phyloP scores from a whole-genome alignment of 179 eudicot genomes.

The Heliamphora pulchella region DNA sequence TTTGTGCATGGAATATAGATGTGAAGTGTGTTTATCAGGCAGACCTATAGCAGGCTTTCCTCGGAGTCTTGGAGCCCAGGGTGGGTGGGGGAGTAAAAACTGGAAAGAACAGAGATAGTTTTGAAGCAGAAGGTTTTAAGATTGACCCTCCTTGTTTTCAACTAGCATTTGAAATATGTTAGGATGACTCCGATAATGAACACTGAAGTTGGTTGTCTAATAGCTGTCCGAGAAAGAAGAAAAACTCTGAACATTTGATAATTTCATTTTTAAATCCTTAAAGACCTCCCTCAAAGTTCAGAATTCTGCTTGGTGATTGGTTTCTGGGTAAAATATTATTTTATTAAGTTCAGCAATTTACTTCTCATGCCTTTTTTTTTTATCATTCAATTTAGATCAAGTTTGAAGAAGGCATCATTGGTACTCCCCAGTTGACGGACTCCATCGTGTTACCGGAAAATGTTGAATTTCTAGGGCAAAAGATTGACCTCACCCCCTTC shows the following conservation, averaged over 20 bases:
- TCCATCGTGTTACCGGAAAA: conserved; percentile 66
- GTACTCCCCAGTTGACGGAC: conserved; percentile 88
- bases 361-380: neutral
- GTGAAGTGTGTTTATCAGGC: neutral
- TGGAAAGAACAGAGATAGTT: too few species aligned
- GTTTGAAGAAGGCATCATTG: conserved; percentile 73
- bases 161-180: neutral
- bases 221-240: neutral
- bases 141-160: neutral
- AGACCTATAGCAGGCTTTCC: neutral
- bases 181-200: too few species aligned
- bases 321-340: neutral
- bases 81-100: too few species aligned
- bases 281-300: neutral
- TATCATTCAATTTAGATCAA: conserved; percentile 45
- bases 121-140: too few species aligned
- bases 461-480: conserved; percentile 76
- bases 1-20: neutral
- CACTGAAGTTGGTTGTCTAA: too few species aligned
- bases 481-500: conserved; percentile 66
- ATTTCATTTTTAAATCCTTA: too few species aligned
- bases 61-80: too few species aligned
- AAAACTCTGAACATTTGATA: neutral
- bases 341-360: neutral
- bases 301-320: neutral